These are phyloP conservation scores for Calonectria multiphialidica DNA, from an alignment of 2,329 filamentous ascomycete species.

Conservation along the genomic window DNA sequence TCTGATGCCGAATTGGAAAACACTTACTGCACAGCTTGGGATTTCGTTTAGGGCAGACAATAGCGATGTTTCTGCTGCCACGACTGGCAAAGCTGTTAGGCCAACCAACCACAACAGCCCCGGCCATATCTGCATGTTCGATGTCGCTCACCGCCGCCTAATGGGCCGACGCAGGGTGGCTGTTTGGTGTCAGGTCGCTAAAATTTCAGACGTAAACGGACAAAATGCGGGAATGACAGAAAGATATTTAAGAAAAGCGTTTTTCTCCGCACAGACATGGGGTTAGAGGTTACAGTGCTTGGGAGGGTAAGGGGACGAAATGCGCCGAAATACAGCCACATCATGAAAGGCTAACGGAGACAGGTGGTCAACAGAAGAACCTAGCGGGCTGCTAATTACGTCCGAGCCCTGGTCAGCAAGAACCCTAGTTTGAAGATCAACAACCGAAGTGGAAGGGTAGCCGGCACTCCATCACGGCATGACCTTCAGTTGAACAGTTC, in stretches of 20 bases:
- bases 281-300: not conserved
- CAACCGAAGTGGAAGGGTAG: not conserved
- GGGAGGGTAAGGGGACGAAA: not conserved
- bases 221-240: not conserved
- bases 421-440: not conserved
- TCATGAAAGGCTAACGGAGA: not conserved
- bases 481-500: not conserved
- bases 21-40: not conserved
- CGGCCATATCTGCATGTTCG: not conserved
- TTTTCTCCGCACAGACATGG: not conserved
- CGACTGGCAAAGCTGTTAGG: not conserved
- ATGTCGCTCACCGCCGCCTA: not conserved
- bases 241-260: not conserved
- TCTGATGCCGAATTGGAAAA: not conserved
- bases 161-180: not conserved
- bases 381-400: not conserved
- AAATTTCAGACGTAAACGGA: not conserved
- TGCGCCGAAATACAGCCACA: constrained; percentile 4
- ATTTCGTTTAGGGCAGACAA: not conserved
- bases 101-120: not conserved
- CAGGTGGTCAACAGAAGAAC: not conserved
- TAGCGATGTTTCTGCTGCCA: not conserved
- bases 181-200: not conserved
- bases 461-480: not conserved
- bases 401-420: not conserved